phyloP scores from a whole-genome alignment of 805 yeast species.

The Aciculoconidium aculeatum region DNA sequence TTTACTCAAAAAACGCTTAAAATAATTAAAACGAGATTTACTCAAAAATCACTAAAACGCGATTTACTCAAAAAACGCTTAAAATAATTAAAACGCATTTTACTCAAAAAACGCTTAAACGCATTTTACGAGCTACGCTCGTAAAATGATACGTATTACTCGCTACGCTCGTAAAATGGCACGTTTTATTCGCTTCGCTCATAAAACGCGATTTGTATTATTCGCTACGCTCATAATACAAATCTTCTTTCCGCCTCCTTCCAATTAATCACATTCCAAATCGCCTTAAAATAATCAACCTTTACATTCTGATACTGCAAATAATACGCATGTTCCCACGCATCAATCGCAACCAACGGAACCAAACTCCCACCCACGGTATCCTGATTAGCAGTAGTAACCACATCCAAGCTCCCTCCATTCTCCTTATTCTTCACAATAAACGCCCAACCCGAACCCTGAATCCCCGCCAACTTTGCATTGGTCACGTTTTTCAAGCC shows the following conservation, averaged over 20 bases:
- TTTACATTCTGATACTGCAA: constrained; percentile 89
- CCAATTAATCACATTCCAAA: constrained; percentile 95
- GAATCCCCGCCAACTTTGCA: constrained; percentile 66
- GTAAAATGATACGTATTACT: no score
- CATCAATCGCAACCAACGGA: constrained; percentile 85
- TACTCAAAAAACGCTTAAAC: no score
- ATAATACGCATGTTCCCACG: constrained; percentile 97
- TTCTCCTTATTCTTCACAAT: constrained; percentile 73
- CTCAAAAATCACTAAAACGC: no score
- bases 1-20: no score
- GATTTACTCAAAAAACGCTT: no score
- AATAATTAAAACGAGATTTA: no score
- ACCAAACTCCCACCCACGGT: constrained; percentile 64
- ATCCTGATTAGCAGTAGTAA: constrained; percentile 83
- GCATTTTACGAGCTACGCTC: no score
- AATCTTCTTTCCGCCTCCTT: constrained; percentile 77
- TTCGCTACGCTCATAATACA: no score
- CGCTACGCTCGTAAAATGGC: no score
- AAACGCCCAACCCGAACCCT: constrained; percentile 96
- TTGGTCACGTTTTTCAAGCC: constrained; percentile 59
- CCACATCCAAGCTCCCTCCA: constrained; percentile 65
- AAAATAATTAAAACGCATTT: no score
- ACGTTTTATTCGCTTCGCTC: no score
- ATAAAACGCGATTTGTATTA: no score
- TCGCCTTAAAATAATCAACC: constrained; percentile 86